Evolutionary conservation across 2,329 filamentous ascomycete genomes (phyloP).

Genomic region (Aspergillus latus): DNA sequence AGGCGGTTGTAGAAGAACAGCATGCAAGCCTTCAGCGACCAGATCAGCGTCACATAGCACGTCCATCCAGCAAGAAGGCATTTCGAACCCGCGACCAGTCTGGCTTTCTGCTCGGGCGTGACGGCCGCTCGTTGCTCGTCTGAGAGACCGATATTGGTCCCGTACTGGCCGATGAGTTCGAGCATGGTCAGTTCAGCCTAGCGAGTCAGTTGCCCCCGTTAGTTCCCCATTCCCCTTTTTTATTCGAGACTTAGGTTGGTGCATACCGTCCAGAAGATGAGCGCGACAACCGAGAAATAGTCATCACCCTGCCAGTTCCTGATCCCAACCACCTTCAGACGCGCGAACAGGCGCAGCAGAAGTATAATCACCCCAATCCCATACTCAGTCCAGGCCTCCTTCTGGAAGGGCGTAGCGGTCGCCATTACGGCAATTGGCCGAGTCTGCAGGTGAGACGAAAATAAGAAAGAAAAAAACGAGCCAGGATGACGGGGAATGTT

Average conservation of each 20-base stretch:
- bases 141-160: constrained; percentile 43
- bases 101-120: constrained; percentile 29
- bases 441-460: neutral
- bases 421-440: neutral
- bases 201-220: neutral
- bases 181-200: constrained; percentile 23
- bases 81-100: constrained; percentile 36
- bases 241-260: neutral
- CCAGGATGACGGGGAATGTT: no score
- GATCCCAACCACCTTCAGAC: constrained; percentile 42
- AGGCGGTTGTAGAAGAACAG: constrained; percentile 47
- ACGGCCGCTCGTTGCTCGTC: constrained; percentile 34
- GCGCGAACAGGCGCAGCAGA: constrained; percentile 41
- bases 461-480: no score
- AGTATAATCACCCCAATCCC: constrained; percentile 41
- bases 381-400: constrained; percentile 49
- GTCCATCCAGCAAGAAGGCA: constrained; percentile 41
- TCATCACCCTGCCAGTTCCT: constrained; percentile 48
- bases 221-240: neutral
- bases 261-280: constrained; percentile 42
- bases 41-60: constrained; percentile 46
- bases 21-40: constrained; percentile 46
- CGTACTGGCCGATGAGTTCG: constrained; percentile 27
- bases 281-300: constrained; percentile 39
- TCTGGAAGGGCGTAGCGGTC: constrained; percentile 41